Evolutionary conservation across 2,329 filamentous ascomycete genomes (phyloP), one percentile per base, ranked within the genome.

Genomic region (Dichotomopilus funicola): DNA sequence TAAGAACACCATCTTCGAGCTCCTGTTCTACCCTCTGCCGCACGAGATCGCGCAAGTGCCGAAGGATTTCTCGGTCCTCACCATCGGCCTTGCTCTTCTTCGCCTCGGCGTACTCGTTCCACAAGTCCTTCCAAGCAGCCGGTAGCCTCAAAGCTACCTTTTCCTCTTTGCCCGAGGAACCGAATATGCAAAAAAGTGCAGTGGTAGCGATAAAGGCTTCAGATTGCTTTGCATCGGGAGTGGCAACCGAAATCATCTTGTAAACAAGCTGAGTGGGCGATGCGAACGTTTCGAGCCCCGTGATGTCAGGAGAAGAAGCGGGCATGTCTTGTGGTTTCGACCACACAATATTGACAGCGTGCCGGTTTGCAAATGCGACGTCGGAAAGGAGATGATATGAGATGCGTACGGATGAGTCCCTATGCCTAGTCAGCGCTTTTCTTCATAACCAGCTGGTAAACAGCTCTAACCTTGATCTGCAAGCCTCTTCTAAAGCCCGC

Each of bases 121-220:
- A 96, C 1, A 96, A 74, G 61, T 95, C 88, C 67, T 89, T 85
- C 88, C 90, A 99, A 1, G 82, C 78, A 0, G 86, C 77, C 4
- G 91, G 89, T 12, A 99, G 75, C 50, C 88, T 82, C 59, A 95
- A 69, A 57, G 86, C 87, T 2, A 89, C 82, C 68, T 95, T 97
- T 60, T 95, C 90, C 65, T 97, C 92, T 63, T 89, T 94, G 0
- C 82, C 72, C 12, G 85, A 88, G n/a, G 81, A 79, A 1, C 84
- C 83, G 61, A 91, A 96, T 0, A 95, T 77, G 42, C 88, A 79
- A 68, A 95, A 96, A 1, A 99, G 73, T 1, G 88, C 89, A 10
- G 83, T 78, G 0, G 91, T 95, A 5, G 91, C 88, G 43, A 94
- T 80, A 63, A 86, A 97, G 1, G 86, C 86, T 69, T 97, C 91